These are phyloP conservation scores for Acanthamoeba culbertsoni DNA, from an alignment of 208 protist species.

Conservation along the genomic window DNA sequence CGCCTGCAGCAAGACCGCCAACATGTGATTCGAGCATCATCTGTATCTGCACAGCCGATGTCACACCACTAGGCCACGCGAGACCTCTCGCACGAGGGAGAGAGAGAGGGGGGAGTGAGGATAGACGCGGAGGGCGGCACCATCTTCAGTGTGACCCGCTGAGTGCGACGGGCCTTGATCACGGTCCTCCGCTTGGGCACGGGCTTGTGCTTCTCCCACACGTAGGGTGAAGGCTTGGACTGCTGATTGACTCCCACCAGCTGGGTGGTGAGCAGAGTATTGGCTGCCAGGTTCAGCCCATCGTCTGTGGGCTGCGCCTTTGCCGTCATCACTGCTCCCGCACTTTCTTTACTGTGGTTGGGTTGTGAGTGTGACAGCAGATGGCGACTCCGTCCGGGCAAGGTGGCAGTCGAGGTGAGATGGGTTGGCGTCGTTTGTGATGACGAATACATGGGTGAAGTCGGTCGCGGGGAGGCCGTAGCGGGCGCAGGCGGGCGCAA, in stretches of 20 bases:
- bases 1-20: not conserved
- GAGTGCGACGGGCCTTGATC: not conserved
- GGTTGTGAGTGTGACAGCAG: too few species aligned
- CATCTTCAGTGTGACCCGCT: not conserved
- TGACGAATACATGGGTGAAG: not conserved
- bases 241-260: not conserved
- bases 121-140: not conserved
- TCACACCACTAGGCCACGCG: too few species aligned
- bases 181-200: not conserved
- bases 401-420: not conserved
- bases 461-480: not conserved
- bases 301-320: not conserved
- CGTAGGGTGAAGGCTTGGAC: not conserved
- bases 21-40: not conserved
- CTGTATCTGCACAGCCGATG: not conserved
- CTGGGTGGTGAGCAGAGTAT: not conserved
- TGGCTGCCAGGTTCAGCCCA: not conserved
- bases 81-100: too few species aligned
- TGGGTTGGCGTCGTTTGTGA: too few species aligned
- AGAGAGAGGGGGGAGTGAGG: not conserved
- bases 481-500: not conserved
- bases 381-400: too few species aligned
- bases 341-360: too few species aligned
- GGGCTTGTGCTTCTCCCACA: not conserved
- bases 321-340: too few species aligned